phyloP scores from a whole-genome alignment of 108 stramenopile genomes.

The Pseudonitzschia pungens region DNA sequence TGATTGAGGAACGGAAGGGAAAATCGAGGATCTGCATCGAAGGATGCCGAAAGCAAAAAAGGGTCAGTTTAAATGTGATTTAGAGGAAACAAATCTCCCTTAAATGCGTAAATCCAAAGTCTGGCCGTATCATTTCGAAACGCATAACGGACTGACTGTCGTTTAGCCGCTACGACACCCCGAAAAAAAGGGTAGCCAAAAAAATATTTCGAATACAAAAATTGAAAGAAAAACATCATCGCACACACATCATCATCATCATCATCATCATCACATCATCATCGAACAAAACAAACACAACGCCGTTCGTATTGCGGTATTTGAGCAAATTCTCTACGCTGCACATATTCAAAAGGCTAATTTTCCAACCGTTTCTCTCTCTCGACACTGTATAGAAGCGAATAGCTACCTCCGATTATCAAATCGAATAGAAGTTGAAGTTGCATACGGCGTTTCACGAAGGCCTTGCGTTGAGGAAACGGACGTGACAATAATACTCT shows the following conservation, averaged over 20 bases:
- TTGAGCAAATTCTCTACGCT: too few species aligned
- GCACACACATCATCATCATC: slow-evolving; percentile 8
- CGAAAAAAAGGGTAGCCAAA: neutral
- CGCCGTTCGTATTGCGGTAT: neutral
- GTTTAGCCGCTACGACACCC: neutral
- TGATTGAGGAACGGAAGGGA: neutral
- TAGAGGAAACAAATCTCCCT: neutral
- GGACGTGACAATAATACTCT: neutral
- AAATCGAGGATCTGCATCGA: slow-evolving; percentile 9
- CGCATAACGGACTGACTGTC: neutral
- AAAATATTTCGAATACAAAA: neutral
- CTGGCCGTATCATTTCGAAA: neutral
- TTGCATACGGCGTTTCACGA: neutral
- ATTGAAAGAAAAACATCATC: slow-evolving; percentile 9
- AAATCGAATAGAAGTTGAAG: too few species aligned
- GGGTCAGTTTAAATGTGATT: neutral
- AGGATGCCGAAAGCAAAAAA: slow-evolving; percentile 10
- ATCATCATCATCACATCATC: neutral
- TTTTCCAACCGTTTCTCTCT: too few species aligned
- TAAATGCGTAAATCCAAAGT: neutral
- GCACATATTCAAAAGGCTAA: too few species aligned
- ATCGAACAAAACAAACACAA: neutral
- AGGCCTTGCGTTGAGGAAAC: neutral
- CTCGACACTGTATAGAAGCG: too few species aligned
- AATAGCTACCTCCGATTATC: too few species aligned